Evolutionary conservation across 2,329 filamentous ascomycete genomes (phyloP).

Genomic region (Penicillium brevicompactum): DNA sequence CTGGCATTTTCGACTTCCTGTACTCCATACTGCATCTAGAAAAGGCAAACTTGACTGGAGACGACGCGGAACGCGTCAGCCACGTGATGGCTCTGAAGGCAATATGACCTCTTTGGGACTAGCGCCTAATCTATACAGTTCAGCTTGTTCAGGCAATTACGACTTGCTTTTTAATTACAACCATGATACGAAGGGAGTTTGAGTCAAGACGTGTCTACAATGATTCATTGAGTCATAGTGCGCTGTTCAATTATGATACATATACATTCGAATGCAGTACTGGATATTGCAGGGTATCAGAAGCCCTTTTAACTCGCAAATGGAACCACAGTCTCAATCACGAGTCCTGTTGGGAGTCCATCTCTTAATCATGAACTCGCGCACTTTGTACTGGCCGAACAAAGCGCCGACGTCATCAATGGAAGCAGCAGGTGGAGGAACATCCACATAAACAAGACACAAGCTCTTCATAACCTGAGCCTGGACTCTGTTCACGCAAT

Average conservation of each 20-base stretch:
- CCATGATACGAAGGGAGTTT: too few species aligned
- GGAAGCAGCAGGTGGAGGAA: conserved; percentile 65
- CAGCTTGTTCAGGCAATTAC: too few species aligned
- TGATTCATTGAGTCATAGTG: not conserved
- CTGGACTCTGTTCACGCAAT: conserved; percentile 86
- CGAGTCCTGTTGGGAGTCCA: conserved; percentile 83
- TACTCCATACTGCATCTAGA: not conserved
- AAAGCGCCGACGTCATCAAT: conserved; percentile 62
- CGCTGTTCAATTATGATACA: conserved; percentile 1
- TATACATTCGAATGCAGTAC: not conserved
- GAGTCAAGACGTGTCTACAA: not conserved
- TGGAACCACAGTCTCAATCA: conserved; percentile 45
- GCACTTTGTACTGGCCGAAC: conserved; percentile 71
- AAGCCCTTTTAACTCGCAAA: conserved; percentile 16
- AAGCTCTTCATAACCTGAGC: conserved; percentile 88
- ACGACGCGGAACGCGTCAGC: conserved; percentile 28
- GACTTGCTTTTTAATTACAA: too few species aligned
- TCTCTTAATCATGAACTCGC: conserved; percentile 78
- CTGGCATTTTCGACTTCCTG: not conserved
- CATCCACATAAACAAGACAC: conserved; percentile 86
- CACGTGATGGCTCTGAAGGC: conserved; percentile 27
- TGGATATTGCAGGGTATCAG: conserved; percentile 19
- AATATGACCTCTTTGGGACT: conserved; percentile 31
- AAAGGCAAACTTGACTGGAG: not conserved
- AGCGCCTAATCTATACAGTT: conserved; percentile 1